Conservation (phyloP, 345 rosid species). For the Atalantia buxifolia region DNA sequence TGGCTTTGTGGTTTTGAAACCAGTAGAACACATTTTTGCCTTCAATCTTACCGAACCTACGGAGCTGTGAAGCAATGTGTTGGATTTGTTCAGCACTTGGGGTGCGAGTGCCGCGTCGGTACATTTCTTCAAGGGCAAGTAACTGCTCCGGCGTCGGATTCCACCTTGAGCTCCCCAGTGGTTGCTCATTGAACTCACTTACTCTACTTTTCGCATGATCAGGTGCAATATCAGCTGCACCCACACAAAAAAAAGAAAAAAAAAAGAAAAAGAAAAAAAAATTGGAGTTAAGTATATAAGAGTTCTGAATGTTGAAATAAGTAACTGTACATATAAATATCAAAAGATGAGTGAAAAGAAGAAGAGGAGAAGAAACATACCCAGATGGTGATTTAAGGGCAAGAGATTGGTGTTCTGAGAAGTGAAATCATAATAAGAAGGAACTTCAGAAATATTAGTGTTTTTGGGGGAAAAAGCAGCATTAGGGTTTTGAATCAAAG, state of each 20-base stretch:
- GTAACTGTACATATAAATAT: background rate
- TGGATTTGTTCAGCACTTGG: conserved; percentile 67
- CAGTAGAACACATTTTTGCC: conserved; percentile 83
- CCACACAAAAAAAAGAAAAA: background rate
- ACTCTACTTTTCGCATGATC: conserved; percentile 3
- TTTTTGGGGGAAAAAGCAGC: background rate
- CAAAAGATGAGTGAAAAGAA: background rate
- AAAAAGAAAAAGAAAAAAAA: background rate
- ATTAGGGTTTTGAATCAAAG: conserved; percentile 5
- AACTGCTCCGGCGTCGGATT: conserved; percentile 75
- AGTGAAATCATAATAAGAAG: background rate
- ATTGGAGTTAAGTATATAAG: background rate
- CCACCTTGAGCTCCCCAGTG: conserved; percentile 56
- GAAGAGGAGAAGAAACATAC: conserved; percentile 1
- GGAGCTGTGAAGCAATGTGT: conserved; percentile 54
- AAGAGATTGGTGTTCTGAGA: background rate
- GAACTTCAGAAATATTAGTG: background rate
- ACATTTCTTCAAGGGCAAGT: conserved; percentile 55
- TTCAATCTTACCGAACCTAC: conserved; percentile 64
- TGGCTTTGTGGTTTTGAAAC: conserved; percentile 79
- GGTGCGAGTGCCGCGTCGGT: conserved; percentile 53
- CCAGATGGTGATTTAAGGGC: conserved; percentile 14
- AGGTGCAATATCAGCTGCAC: conserved; percentile 7
- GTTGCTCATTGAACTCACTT: conserved; percentile 4
- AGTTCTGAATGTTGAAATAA: background rate